Conservation (phyloP, 2,329 filamentous ascomycete genomes). For the Tothia fuscella region DNA sequence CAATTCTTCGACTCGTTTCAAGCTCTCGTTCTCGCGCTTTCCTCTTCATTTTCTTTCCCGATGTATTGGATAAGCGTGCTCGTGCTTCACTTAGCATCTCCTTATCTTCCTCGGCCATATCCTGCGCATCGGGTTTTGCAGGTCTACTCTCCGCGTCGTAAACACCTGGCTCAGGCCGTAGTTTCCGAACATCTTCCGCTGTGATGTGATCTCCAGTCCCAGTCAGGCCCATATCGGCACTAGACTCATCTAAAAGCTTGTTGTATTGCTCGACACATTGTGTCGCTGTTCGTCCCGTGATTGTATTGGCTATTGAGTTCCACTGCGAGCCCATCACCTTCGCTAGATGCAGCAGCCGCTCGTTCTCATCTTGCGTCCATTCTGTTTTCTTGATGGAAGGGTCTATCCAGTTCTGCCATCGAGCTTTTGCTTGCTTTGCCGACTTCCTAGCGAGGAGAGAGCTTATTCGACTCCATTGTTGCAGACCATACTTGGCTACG, state of each 20-base stretch:
- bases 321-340: conserved; percentile 99
- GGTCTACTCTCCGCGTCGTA: conserved; percentile 97
- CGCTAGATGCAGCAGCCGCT: conserved; percentile 89
- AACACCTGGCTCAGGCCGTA: conserved; percentile 88
- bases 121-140: conserved; percentile 88
- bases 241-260: conserved; percentile 86
- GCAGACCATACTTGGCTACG: conserved; percentile 31
- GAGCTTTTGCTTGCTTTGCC: conserved; percentile 96
- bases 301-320: conserved; percentile 83
- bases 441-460: conserved; percentile 95
- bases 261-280: conserved; percentile 97
- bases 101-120: conserved; percentile 97
- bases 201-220: conserved; percentile 81
- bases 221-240: conserved; percentile 68
- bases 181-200: conserved; percentile 78
- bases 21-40: conserved; percentile 93
- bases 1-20: conserved; percentile 83
- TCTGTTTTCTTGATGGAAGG: conserved; percentile 97
- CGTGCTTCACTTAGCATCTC: conserved; percentile 98
- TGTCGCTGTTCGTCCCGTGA: conserved; percentile 90
- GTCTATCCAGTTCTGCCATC: conserved; percentile 98
- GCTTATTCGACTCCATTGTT: conserved; percentile 94
- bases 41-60: conserved; percentile 97
- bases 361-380: conserved; percentile 97
- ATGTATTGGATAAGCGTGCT: conserved; percentile 90